Percentiles rank a stretch among this genome's conserved stretches.
These are phyloP conservation scores for Byssoonygena ceratinophila DNA, from an alignment of 2,329 filamentous ascomycete genomes.

Conservation along the genomic window DNA sequence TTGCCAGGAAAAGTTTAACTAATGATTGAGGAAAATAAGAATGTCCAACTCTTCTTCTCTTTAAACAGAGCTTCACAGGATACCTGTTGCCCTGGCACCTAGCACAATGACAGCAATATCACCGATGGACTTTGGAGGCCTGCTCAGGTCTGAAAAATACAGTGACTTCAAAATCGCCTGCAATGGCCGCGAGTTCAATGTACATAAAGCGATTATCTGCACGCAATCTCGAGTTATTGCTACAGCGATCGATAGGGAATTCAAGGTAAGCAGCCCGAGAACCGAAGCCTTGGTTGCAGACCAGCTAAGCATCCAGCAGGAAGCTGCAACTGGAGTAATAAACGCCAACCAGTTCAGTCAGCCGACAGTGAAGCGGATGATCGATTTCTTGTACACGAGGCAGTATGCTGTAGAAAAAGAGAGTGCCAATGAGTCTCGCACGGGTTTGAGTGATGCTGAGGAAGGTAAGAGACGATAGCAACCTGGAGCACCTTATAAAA, in stretches of 20 bases:
- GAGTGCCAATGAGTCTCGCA: too few species aligned
- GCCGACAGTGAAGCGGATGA: constrained; percentile 10
- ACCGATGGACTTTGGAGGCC: background rate
- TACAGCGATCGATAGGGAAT: constrained; percentile 19
- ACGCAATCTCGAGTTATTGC: constrained; percentile 14
- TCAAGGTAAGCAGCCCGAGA: constrained; percentile 21
- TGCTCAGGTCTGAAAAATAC: constrained; percentile 1
- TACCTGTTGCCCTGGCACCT: background rate
- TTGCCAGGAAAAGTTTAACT: background rate
- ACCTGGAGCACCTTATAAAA: too few species aligned
- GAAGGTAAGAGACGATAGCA: background rate
- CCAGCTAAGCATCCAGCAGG: constrained; percentile 4
- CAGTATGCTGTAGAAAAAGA: background rate
- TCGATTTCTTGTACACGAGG: constrained; percentile 11
- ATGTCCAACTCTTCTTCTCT: background rate
- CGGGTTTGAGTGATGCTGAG: background rate
- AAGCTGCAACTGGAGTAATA: constrained; percentile 9
- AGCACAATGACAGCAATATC: background rate
- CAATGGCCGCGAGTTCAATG: constrained; percentile 19
- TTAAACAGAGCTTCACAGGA: background rate
- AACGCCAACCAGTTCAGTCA: constrained; percentile 10
- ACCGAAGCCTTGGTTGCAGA: background rate
- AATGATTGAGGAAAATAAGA: too few species aligned
- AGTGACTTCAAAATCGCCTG: constrained; percentile 15
- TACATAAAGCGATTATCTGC: constrained; percentile 22